These are phyloP conservation scores for Trichocladium antarcticum DNA, from an alignment of 495 filamentous ascomycete genomes.

Conservation along the genomic window DNA sequence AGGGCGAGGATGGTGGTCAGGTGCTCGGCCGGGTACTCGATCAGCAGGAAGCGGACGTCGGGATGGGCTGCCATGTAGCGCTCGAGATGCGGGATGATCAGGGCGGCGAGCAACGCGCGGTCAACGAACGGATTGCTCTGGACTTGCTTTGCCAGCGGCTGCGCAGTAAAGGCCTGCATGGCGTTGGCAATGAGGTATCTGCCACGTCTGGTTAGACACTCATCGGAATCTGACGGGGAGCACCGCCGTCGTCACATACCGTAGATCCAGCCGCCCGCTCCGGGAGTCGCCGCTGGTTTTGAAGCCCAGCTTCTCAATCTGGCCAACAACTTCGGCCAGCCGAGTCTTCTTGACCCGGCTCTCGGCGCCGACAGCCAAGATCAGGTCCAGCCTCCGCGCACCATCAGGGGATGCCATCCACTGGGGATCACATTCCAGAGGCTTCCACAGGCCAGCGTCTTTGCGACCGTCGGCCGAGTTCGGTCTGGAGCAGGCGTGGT, in stretches of 20 bases:
- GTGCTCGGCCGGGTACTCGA: constrained; percentile 40
- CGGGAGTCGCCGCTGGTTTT: constrained; percentile 26
- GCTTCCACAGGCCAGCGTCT: constrained; percentile 25
- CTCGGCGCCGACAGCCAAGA: constrained; percentile 36
- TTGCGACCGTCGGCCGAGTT: neutral
- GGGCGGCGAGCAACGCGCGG: constrained; percentile 31
- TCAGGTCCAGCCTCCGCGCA: constrained; percentile 31
- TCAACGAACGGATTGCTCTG: constrained; percentile 38
- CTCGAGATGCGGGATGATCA: constrained; percentile 39
- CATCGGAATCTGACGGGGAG: neutral
- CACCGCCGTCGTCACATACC: constrained; percentile 25
- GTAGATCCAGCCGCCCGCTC: constrained; percentile 33
- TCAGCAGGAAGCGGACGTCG: constrained; percentile 33
- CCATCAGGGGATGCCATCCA: constrained; percentile 6
- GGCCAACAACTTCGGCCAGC: constrained; percentile 24
- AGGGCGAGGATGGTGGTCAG: constrained; percentile 34
- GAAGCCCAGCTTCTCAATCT: constrained; percentile 34
- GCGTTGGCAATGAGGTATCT: constrained; percentile 39
- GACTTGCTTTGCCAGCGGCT: constrained; percentile 33
- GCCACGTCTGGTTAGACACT: neutral
- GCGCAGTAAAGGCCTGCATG: constrained; percentile 39
- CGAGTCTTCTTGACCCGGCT: constrained; percentile 28
- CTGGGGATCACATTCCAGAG: constrained; percentile 19
- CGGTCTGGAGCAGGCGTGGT: neutral
- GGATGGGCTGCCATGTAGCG: constrained; percentile 31